These are phyloP conservation scores for Isabelozyma heimii DNA, from an alignment of 805 yeast genomes.

Conservation along the genomic window DNA sequence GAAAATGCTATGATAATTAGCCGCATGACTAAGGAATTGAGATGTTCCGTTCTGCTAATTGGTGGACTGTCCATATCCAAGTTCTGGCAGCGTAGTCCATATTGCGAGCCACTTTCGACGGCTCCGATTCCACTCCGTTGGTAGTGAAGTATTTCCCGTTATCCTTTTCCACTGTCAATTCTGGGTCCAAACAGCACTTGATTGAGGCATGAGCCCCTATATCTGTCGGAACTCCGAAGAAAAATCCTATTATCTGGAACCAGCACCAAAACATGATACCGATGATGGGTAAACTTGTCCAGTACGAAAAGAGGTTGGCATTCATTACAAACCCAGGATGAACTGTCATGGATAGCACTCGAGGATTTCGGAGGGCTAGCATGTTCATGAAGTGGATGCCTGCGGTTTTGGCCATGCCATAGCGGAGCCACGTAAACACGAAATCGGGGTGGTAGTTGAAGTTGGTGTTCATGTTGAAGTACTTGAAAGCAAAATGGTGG, in stretches of 20 bases:
- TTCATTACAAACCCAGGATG: conserved; percentile 90
- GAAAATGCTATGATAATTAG: too few species aligned
- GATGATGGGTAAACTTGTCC: conserved; percentile 76
- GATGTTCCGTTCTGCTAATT: conserved; percentile 49
- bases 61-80: conserved; percentile 77
- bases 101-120: conserved; percentile 56
- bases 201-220: conserved; percentile 68
- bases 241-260: conserved; percentile 64
- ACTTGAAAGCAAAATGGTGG: conserved; percentile 51
- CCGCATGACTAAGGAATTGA: conserved; percentile 14
- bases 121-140: conserved; percentile 53
- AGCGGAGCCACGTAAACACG: conserved; percentile 73
- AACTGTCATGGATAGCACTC: conserved; percentile 59
- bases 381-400: conserved; percentile 71
- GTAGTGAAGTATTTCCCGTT: conserved; percentile 70
- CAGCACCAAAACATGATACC: conserved; percentile 72
- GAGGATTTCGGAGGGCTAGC: conserved; percentile 64
- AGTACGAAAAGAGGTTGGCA: conserved; percentile 69
- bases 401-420: conserved; percentile 73
- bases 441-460: conserved; percentile 64
- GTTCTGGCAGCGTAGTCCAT: conserved; percentile 62
- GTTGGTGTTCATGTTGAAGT: conserved; percentile 45
- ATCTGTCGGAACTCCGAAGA: conserved; percentile 71
- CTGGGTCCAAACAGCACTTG: conserved; percentile 57
- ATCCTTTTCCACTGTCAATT: conserved; percentile 47